Percentiles rank a stretch among this genome's conserved stretches.
These are phyloP conservation scores for Magnolia changhungtana DNA, from an alignment of 164 flowering plant genomes.

Conservation along the genomic window DNA sequence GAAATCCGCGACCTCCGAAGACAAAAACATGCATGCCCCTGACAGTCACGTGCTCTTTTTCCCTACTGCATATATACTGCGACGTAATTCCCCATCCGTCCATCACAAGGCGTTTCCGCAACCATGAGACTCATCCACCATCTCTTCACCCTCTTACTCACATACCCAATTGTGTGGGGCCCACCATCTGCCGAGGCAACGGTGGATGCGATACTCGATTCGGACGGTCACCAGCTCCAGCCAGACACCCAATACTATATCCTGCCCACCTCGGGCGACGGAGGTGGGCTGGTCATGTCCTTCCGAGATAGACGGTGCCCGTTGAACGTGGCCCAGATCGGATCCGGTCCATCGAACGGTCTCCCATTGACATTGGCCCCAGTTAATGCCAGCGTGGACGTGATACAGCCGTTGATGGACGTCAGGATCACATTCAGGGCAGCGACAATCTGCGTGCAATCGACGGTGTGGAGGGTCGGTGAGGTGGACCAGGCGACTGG, in stretches of 20 bases:
- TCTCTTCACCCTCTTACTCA: conserved; percentile 7
- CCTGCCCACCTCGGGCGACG: conserved; percentile 13
- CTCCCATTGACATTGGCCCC: conserved; percentile 19
- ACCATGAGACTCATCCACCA: neutral
- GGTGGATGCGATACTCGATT: conserved; percentile 15
- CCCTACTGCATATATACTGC: neutral
- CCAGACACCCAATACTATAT: conserved; percentile 15
- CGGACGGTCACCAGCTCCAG: conserved; percentile 20
- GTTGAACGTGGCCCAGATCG: conserved; percentile 14
- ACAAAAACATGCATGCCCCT: neutral
- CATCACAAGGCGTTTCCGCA: neutral
- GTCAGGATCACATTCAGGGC: conserved; percentile 21
- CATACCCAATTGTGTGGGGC: neutral
- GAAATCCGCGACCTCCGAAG: too few relatives aligned
- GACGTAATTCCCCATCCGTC: neutral
- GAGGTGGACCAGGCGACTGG: conserved; percentile 5
- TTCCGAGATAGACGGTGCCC: conserved; percentile 19
- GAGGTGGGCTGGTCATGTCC: conserved; percentile 22
- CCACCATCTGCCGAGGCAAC: neutral
- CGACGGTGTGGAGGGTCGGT: conserved; percentile 26
- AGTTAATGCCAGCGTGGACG: neutral
- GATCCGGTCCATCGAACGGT: conserved; percentile 9
- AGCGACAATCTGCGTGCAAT: conserved; percentile 27
- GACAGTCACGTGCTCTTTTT: neutral
- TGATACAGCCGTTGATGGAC: conserved; percentile 11